Evolutionary conservation across 2,329 filamentous ascomycete species (phyloP), one percentile per base, ranked within the genome.

Genomic region (Phoma herbarum): DNA sequence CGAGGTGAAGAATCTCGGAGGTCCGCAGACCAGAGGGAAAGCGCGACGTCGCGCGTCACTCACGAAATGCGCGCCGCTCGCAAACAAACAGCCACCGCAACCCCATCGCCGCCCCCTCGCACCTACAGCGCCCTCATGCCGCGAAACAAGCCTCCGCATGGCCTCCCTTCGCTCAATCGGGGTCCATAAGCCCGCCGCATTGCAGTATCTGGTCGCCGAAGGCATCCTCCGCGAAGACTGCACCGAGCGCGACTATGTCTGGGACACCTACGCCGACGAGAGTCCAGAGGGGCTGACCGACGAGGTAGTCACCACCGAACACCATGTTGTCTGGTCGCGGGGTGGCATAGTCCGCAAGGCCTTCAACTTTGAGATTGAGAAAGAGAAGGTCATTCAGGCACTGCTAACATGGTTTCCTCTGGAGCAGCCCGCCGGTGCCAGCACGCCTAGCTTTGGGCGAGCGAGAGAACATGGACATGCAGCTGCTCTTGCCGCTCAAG

Each of bases 121-220:
- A 51, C 39, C 33, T n/a, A 50, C 44, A 59, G 35, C 51, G 42
- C 54, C 68, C 67, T 66, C 69, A 77, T 78, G 75, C 72, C 69
- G 67, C 69, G 52, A 57, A 59, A 56, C 62, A 53, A 62, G 61
- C 59, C 52, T 66, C 62, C 59, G 62, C 59, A 99, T 99, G 96
- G 94, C 94, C 68, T 88, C 90, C 75, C 87, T 97, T 79, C 91
- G 88, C 78, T 97, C 94, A 65, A 86, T 97, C 72, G 95, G 95
- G 77, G 84, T 97, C 73, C 94, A 98, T 82, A 88, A 90, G 80
- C 93, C 96, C 60, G 87, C 90, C 61, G 93, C 90, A 64, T 84
- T 98, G 64, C 87, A 87, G 62, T 92, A 95, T 81, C 88, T 96
- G 64, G 85, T 97, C 67, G 84, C 89, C 67, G 93, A 98, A 78